Evolutionary conservation across 2,329 filamentous ascomycete species (phyloP).

Genomic region (Cytospora mali): DNA sequence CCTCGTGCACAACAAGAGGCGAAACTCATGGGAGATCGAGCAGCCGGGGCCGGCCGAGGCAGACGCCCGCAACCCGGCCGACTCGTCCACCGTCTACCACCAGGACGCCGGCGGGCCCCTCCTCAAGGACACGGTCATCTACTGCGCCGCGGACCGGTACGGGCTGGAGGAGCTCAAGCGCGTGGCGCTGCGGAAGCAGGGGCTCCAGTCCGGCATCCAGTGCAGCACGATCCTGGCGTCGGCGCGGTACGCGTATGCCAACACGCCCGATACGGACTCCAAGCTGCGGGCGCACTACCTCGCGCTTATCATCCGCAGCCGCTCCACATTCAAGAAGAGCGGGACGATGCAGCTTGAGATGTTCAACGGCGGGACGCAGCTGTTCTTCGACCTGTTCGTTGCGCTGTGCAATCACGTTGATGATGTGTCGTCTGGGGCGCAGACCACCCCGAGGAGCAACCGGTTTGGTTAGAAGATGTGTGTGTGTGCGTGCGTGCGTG

Average conservation of each 20-base stretch:
- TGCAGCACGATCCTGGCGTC: slow-evolving; percentile 83
- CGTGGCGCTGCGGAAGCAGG: slow-evolving; percentile 84
- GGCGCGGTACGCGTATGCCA: slow-evolving; percentile 85
- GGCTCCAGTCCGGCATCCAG: slow-evolving; percentile 80
- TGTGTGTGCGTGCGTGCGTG: too few relatives aligned
- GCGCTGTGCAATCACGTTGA: slow-evolving; percentile 90
- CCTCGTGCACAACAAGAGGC: slow-evolving; percentile 78
- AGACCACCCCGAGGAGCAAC: slow-evolving; percentile 53
- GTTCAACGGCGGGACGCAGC: slow-evolving; percentile 76
- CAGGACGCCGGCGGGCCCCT: slow-evolving; percentile 63
- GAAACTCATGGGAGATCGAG: slow-evolving; percentile 82
- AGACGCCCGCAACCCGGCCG: slow-evolving; percentile 45
- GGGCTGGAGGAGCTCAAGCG: slow-evolving; percentile 83
- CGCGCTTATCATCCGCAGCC: slow-evolving; percentile 85
- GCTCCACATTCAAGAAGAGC: slow-evolving; percentile 87
- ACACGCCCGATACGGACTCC: slow-evolving; percentile 89
- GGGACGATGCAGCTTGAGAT: slow-evolving; percentile 96
- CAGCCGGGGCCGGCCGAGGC: slow-evolving; percentile 49
- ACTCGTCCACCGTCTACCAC: slow-evolving; percentile 71
- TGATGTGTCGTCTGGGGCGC: slow-evolving; percentile 58
- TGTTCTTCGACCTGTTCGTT: slow-evolving; percentile 94
- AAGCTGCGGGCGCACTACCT: slow-evolving; percentile 89
- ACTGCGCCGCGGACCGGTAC: slow-evolving; percentile 86
- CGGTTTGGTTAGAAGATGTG: slow-evolving; percentile 30
- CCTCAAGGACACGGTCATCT: slow-evolving; percentile 87